Evolutionary conservation across 139 green algal genomes (phyloP), one percentile per base, ranked within the genome.

Genomic region (Zygnema circumcarinatum): DNA sequence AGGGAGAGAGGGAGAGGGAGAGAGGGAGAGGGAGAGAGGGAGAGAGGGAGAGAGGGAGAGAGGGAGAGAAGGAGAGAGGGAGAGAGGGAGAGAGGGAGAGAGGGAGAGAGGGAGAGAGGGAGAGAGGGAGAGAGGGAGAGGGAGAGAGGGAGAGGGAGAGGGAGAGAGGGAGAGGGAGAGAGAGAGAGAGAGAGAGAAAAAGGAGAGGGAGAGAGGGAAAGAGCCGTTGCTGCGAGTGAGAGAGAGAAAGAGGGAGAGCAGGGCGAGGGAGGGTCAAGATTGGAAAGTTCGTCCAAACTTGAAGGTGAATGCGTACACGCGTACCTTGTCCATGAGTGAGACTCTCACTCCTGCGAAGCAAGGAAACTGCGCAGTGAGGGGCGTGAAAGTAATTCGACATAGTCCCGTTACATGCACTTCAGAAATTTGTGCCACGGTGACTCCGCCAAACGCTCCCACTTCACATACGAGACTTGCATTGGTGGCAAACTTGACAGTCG

Each of bases 261-360:
- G 16, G 47, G 47, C 47, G 16, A 62, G 16, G 47, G 47, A 62
- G 47, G 16, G 7, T 62, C 47, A 62, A 62, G 7, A 62, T n/a
- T n/a, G n/a, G n/a, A n/a, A n/a, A n/a, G n/a, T n/a, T n/a, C n/a
- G n/a, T n/a, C n/a, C n/a, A n/a, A n/a, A n/a, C n/a, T n/a, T n/a
- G n/a, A n/a, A n/a, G n/a, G n/a, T n/a, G n/a, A 78, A 78, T 39
- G 7, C 16, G 3, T 78, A 39, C 16, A n/a, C 69, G 11, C 69
- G 11, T 41, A 78, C 69, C 69, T 78, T 41, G 16, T 78, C 69
- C 35, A 78, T 39, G 16, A 78, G 69, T 41, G 69, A 78, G 7
- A 78, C 35, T 39, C 16, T 39, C 11, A 78, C 69, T 39, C 69
- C 69, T 16, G 69, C 69, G 16, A 78, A 78, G 16, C 69, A 78